These are phyloP conservation scores for Boehmeria nivea DNA, from an alignment of 306 rosid genomes.

Conservation along the genomic window DNA sequence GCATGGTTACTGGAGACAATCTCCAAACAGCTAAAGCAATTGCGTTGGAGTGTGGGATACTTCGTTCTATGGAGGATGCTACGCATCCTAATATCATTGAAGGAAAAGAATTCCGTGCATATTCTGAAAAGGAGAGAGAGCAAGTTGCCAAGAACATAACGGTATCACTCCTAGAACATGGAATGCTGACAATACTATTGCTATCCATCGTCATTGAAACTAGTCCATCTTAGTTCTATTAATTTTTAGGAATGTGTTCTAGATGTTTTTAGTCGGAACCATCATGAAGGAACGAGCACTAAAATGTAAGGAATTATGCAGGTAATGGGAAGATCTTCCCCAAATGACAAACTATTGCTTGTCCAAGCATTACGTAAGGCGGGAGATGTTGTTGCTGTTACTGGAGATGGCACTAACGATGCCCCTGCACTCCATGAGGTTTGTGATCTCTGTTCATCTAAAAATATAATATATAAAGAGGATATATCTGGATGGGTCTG, in stretches of 20 bases:
- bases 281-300: background rate
- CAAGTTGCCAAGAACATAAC: conserved; percentile 53
- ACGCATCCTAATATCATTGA: conserved; percentile 75
- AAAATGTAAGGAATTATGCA: conserved; percentile 20
- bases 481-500: conserved; percentile 3
- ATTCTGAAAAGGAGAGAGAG: conserved; percentile 77
- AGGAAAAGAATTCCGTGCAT: conserved; percentile 76
- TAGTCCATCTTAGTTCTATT: conserved; percentile 7
- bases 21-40: conserved; percentile 95
- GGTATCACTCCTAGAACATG: too few species aligned
- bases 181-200: conserved; percentile 12
- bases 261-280: background rate
- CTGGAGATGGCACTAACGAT: conserved; percentile 98
- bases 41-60: conserved; percentile 94
- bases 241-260: background rate
- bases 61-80: conserved; percentile 56
- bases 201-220: conserved; percentile 19
- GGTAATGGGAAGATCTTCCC: conserved; percentile 99
- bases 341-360: conserved; percentile 95
- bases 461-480: background rate
- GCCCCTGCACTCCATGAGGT: conserved; percentile 99
- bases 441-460: conserved; percentile 32
- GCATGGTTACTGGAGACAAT: conserved; percentile 98
- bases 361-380: conserved; percentile 92
- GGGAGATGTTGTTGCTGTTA: conserved; percentile 96